Evolutionary conservation across 2,329 filamentous ascomycete species (phyloP), one percentile per base, ranked within the genome.

Genomic region (Pyrenophora tritici-repentis): DNA sequence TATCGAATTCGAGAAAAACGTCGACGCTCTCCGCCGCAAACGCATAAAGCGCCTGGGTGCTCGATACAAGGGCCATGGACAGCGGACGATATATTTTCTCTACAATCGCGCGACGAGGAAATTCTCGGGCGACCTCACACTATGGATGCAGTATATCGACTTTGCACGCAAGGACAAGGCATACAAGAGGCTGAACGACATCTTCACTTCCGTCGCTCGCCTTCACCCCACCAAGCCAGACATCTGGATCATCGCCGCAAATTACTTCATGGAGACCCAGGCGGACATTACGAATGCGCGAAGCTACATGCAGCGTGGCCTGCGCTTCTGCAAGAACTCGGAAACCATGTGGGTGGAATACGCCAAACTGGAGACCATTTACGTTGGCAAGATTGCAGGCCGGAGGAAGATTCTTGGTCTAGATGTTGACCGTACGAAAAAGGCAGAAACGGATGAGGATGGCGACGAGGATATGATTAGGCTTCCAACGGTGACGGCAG

Each of bases 101-200:
- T 88, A 96, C 61, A 91, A 97, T 63, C 87, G 94, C 56, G 91
- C 85, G 16, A 91, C 92, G 22, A 83, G 84, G 68, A 90, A 91
- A 58, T 94, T 97, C 68, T 88, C 90, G 1, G 91, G 90, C 3
- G 90, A 90, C 67, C 68, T 91, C 31, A 83, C 83, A 2, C 79
- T 99, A 32, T 99, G 94, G 94, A 86, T 89, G 73, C 89, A 92
- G 67, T 97, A 96, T 69, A 86, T 97, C 53, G 84, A 88, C 51
- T 97, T 90, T 72, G 87, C 90, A 13, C 82, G 86, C 63, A 83
- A 85, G 59, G 78, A 86, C 83, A 74, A 83, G 64, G 81, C 84
- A 13, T 80, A 80, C 68, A 84, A 84, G 69, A 84, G 85, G 64
- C 72, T 87, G 17, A 78, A 78, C 24, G 79, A 82, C 61, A 81